These are phyloP conservation scores for Trifolium dubium DNA, from an alignment of 306 rosid species.

Conservation along the genomic window DNA sequence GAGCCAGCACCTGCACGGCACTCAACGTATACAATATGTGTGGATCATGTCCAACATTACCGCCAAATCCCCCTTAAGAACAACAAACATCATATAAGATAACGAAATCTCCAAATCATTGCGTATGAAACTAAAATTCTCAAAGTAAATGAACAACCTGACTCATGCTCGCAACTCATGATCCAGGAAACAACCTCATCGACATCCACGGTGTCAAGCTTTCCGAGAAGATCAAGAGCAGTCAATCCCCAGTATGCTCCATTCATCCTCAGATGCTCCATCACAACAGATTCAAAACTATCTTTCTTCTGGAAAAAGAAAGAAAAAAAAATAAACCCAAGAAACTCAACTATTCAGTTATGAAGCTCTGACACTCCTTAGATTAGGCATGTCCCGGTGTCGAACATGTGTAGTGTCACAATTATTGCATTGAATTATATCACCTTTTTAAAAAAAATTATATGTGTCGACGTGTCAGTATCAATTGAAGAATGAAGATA, in stretches of 20 bases:
- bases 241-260: constrained; percentile 96
- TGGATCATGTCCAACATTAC: constrained; percentile 87
- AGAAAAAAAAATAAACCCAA: no score
- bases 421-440: no score
- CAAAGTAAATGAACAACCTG: constrained; percentile 54
- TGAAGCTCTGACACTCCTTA: no score
- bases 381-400: no score
- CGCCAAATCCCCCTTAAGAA: constrained; percentile 80
- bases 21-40: constrained; percentile 80
- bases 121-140: neutral
- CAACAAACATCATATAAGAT: constrained; percentile 30
- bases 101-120: constrained; percentile 1
- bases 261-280: constrained; percentile 91
- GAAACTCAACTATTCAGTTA: no score
- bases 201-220: constrained; percentile 67
- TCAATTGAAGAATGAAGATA: no score
- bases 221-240: constrained; percentile 76
- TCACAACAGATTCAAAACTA: constrained; percentile 72
- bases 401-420: no score
- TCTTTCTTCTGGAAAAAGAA: constrained; percentile 65
- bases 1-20: constrained; percentile 83
- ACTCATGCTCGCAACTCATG: constrained; percentile 75
- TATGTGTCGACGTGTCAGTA: no score
- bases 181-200: constrained; percentile 80
- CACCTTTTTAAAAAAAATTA: no score